A percentile compares a stretch with the other conserved stretches of the same genome.
Evolutionary conservation across 768 basidiomycete species (phyloP).

Genomic region (Panaeolus cyanescens): DNA sequence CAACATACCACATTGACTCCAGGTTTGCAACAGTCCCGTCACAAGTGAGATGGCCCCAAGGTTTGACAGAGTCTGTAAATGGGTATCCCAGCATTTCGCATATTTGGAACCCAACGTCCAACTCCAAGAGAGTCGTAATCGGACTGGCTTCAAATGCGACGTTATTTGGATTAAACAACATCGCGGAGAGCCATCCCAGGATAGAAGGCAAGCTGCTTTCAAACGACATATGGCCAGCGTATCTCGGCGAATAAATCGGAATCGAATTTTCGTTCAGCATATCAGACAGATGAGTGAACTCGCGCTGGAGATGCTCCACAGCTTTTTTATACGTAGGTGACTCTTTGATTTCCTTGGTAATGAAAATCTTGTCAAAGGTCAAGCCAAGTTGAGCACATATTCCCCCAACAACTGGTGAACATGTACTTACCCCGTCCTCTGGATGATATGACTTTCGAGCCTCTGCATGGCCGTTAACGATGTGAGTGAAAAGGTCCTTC

Average conservation of each 20-base stretch:
- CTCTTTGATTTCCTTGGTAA: slow-evolving; percentile 8
- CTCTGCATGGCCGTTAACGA: slow-evolving; percentile 9
- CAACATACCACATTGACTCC: slow-evolving; percentile 44
- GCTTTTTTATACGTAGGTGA: slow-evolving; percentile 7
- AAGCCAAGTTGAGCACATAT: background rate
- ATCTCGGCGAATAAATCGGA: slow-evolving; percentile 42
- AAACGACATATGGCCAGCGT: slow-evolving; percentile 40
- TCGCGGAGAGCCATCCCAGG: slow-evolving; percentile 25
- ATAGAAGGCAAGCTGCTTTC: slow-evolving; percentile 33
- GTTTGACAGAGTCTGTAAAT: slow-evolving; percentile 7
- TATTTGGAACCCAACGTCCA: slow-evolving; percentile 38
- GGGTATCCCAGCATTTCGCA: slow-evolving; percentile 42
- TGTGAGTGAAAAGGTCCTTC: slow-evolving; percentile 9
- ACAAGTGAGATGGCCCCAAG: slow-evolving; percentile 45
- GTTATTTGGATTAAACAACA: slow-evolving; percentile 46
- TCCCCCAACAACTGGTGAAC: background rate
- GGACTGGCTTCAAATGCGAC: slow-evolving; percentile 42
- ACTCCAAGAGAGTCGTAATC: slow-evolving; percentile 38
- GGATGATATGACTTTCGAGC: slow-evolving; percentile 11
- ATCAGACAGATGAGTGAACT: slow-evolving; percentile 3
- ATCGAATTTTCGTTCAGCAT: slow-evolving; percentile 26
- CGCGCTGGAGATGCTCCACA: slow-evolving; percentile 7
- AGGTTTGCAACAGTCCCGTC: slow-evolving; percentile 46
- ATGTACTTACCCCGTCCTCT: slow-evolving; percentile 10
- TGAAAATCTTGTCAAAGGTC: slow-evolving; percentile 4